Evolutionary conservation across 306 rosid species (phyloP).

Genomic region (Spatholobus suberectus): DNA sequence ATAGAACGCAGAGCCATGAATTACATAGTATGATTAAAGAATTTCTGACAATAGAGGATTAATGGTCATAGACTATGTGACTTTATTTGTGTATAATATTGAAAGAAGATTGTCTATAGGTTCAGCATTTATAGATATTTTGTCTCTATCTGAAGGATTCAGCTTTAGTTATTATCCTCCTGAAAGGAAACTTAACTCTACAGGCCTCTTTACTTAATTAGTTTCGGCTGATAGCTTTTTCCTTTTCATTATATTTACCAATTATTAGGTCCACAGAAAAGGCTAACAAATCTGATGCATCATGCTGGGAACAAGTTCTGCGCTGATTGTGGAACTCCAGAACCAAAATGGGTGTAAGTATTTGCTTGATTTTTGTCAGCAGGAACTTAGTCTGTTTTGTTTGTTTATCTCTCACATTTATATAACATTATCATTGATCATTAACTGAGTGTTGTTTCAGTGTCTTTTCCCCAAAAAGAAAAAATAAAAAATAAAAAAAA

Average conservation of each 20-base stretch:
- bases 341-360: conserved; percentile 98
- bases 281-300: conserved; percentile 60
- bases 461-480: no score
- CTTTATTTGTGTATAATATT: neutral
- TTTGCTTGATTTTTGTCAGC: neutral
- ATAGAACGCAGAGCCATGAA: neutral
- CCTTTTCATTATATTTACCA: conserved; percentile 28
- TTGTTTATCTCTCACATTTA: neutral
- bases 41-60: neutral
- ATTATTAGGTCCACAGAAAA: conserved; percentile 68
- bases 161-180: neutral
- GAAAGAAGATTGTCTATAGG: neutral
- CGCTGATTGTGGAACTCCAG: conserved; percentile 93
- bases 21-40: neutral
- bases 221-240: neutral
- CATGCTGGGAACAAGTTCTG: conserved; percentile 67
- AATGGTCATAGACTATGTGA: neutral
- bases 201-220: neutral
- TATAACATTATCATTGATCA: conserved; percentile 6
- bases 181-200: neutral
- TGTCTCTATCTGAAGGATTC: neutral
- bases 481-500: neutral
- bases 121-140: neutral
- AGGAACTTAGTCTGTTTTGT: neutral
- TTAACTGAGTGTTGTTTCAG: neutral